phyloP scores from a whole-genome alignment of 1,284 basidiomycete genomes.

The Anthracocystis panici-leucophaei region DNA sequence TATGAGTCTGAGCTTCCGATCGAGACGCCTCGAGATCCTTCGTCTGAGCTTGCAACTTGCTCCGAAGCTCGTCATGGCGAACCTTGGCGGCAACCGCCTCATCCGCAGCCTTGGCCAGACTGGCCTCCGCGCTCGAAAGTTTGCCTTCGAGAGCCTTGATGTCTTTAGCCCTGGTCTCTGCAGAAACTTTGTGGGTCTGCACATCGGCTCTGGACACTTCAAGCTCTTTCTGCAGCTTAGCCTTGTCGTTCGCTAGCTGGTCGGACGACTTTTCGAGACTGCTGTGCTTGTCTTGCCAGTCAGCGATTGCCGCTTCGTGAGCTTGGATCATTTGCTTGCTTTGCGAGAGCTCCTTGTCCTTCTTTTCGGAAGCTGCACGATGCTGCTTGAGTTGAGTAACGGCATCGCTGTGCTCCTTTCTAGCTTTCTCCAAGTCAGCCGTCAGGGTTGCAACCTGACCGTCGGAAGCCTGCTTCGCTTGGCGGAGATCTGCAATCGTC shows the following conservation, averaged over 20 bases:
- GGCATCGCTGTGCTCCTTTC: slow-evolving; percentile 20
- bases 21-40: slow-evolving; percentile 23
- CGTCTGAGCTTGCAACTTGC: slow-evolving; percentile 18
- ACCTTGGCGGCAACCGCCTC: slow-evolving; percentile 18
- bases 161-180: slow-evolving; percentile 20
- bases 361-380: slow-evolving; percentile 12
- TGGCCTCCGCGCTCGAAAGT: slow-evolving; percentile 15
- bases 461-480: slow-evolving; percentile 14
- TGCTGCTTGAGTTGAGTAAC: slow-evolving; percentile 14
- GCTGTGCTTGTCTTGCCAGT: slow-evolving; percentile 16
- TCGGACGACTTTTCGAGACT: slow-evolving; percentile 15
- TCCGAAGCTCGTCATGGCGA: slow-evolving; percentile 22
- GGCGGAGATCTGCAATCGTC: slow-evolving; percentile 11
- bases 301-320: slow-evolving; percentile 19
- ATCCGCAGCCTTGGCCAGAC: slow-evolving; percentile 17
- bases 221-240: slow-evolving; percentile 24
- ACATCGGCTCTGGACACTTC: slow-evolving; percentile 12
- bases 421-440: slow-evolving; percentile 19
- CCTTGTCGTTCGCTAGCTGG: slow-evolving; percentile 13
- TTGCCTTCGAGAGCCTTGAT: slow-evolving; percentile 25
- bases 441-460: slow-evolving; percentile 12
- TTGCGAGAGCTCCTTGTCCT: slow-evolving; percentile 20
- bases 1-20: slow-evolving; percentile 17
- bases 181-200: slow-evolving; percentile 16
- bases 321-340: slow-evolving; percentile 19